Conservation (phyloP, 441 rosid species). For the Melastoma candidum region DNA sequence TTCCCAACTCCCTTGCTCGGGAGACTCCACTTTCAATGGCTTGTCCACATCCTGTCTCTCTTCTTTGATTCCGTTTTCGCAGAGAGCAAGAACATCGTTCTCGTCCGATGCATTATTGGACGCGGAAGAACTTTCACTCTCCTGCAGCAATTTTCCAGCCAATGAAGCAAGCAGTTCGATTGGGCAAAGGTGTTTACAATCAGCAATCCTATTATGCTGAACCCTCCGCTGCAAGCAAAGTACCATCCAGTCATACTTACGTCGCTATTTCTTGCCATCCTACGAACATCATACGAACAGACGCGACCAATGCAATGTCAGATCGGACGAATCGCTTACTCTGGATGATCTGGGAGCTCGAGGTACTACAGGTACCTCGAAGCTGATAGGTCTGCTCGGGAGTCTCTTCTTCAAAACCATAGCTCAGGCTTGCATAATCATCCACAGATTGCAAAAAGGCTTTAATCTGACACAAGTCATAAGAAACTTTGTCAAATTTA, state of each 20-base stretch:
- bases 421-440: constrained; percentile 33
- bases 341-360: constrained; percentile 56
- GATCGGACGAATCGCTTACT: constrained; percentile 22
- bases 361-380: constrained; percentile 35
- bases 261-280: no score
- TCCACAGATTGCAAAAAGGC: background rate
- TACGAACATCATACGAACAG: no score
- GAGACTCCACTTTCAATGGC: constrained; percentile 31
- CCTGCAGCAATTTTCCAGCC: constrained; percentile 54
- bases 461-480: background rate
- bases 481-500: constrained; percentile 13
- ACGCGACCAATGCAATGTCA: background rate
- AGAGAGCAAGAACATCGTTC: constrained; percentile 28
- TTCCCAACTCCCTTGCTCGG: constrained; percentile 46
- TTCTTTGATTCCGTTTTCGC: constrained; percentile 27
- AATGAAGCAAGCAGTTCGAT: constrained; percentile 57
- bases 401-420: constrained; percentile 59
- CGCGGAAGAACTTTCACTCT: constrained; percentile 55
- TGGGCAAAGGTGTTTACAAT: constrained; percentile 34
- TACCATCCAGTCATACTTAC: background rate
- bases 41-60: constrained; percentile 25
- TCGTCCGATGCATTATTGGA: constrained; percentile 57
- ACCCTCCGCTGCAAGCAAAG: constrained; percentile 16
- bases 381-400: constrained; percentile 34
- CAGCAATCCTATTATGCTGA: constrained; percentile 21